Evolutionary conservation across 768 basidiomycete species (phyloP).

Genomic region (Glaciozyma martinii): DNA sequence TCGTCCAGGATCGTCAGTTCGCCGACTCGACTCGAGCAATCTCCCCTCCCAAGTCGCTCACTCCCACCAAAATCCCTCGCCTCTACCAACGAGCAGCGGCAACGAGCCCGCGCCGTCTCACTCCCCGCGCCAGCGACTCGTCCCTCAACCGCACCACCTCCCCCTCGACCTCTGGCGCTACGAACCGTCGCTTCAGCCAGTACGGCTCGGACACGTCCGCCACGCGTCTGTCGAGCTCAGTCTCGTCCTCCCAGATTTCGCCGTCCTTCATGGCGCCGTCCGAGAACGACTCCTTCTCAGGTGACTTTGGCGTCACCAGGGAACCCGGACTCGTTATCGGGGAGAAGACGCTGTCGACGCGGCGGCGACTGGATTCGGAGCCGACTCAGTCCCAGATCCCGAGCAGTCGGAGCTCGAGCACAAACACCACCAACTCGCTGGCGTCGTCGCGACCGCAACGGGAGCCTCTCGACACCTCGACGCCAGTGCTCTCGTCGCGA

Average conservation of each 20-base stretch:
- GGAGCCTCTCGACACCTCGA: conserved; percentile 5
- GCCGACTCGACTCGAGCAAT: neutral
- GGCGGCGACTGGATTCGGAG: conserved; percentile 20
- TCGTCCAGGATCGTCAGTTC: neutral
- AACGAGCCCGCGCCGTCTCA: conserved; percentile 1
- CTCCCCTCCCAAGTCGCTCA: conserved; percentile 51
- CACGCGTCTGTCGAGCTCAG: conserved; percentile 4
- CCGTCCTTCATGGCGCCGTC: neutral
- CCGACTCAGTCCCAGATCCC: conserved; percentile 18
- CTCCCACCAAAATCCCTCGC: conserved; percentile 85
- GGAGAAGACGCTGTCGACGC: conserved; percentile 17
- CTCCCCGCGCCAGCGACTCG: neutral
- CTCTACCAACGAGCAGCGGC: conserved; percentile 44
- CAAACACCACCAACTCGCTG: neutral
- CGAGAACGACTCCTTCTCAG: neutral
- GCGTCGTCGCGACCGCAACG: neutral
- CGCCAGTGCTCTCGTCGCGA: neutral
- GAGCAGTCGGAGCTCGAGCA: conserved; percentile 18
- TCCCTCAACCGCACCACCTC: neutral
- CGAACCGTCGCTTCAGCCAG: neutral
- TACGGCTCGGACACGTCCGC: conserved; percentile 6
- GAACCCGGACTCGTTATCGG: conserved; percentile 12
- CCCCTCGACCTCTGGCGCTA: neutral
- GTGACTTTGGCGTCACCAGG: conserved; percentile 21
- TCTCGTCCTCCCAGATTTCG: neutral